A percentile compares a stretch with the other conserved stretches of the same genome.
Evolutionary conservation across 2,329 filamentous ascomycete genomes (phyloP).

Genomic region (Penicillium sp.): DNA sequence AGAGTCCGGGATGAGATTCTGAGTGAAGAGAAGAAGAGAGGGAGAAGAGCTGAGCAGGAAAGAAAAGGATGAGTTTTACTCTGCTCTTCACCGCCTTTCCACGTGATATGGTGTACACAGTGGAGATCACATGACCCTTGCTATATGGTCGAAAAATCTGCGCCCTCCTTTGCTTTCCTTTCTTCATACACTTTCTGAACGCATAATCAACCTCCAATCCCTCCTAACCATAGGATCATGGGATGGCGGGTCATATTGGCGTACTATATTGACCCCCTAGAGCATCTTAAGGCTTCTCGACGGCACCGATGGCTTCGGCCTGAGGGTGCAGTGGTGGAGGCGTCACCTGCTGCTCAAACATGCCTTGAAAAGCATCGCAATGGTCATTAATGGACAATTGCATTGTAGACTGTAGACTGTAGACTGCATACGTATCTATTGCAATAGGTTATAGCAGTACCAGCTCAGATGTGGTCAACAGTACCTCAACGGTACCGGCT

Average conservation of each 20-base stretch:
- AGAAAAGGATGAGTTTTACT: conserved; percentile 6
- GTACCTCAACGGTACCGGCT: no score
- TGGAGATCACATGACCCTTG: conserved; percentile 15
- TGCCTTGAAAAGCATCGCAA: conserved; percentile 11
- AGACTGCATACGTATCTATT: no score
- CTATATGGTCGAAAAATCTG: conserved; percentile 22
- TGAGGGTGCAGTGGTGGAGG: conserved; percentile 36
- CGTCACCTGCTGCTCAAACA: conserved; percentile 47
- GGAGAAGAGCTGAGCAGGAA: not conserved
- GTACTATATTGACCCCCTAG: conserved; percentile 46
- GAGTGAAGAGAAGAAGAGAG: not conserved
- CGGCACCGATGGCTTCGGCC: conserved; percentile 34
- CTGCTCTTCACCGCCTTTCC: not conserved
- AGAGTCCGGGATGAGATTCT: not conserved
- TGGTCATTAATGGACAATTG: not conserved
- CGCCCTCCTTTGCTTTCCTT: conserved; percentile 21
- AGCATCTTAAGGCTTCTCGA: conserved; percentile 38
- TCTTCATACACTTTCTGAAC: conserved; percentile 47
- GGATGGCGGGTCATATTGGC: conserved; percentile 55
- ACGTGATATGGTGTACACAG: conserved; percentile 13
- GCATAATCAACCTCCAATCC: conserved; percentile 56
- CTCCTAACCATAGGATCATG: conserved; percentile 41
- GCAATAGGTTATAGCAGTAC: no score
- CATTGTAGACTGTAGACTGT: not conserved
- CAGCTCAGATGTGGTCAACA: no score